Percentiles rank a stretch among this genome's conserved stretches.
phyloP scores from a whole-genome alignment of 2,329 filamentous ascomycete genomes.

The Rhexocercosporidium sp. region DNA sequence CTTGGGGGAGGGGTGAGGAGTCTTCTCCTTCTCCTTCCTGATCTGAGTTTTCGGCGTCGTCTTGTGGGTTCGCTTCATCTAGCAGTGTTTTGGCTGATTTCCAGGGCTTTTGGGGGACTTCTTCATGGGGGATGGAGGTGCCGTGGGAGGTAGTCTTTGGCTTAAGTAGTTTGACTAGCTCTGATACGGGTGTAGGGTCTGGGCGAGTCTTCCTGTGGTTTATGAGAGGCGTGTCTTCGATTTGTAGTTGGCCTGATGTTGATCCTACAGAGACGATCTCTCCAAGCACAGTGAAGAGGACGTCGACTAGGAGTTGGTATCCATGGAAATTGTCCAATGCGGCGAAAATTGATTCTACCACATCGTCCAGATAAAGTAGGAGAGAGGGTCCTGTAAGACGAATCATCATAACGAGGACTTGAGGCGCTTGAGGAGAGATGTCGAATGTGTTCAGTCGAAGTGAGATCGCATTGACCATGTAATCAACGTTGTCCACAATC shows the following conservation, averaged over 20 bases:
- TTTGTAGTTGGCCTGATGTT: constrained; percentile 57
- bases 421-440: constrained; percentile 87
- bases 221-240: constrained; percentile 33
- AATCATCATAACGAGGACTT: constrained; percentile 94
- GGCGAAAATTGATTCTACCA: constrained; percentile 88
- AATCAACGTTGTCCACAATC: constrained; percentile 91
- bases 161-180: constrained; percentile 64
- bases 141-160: constrained; percentile 43
- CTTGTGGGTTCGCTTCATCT: constrained; percentile 25
- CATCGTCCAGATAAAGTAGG: constrained; percentile 88
- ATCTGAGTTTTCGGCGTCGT: background rate
- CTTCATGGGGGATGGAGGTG: constrained; percentile 30
- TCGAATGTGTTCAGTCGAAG: constrained; percentile 90
- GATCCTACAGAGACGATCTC: constrained; percentile 85
- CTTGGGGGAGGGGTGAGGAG: constrained; percentile 44
- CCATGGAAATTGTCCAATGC: constrained; percentile 96
- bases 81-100: constrained; percentile 45
- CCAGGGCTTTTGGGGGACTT: constrained; percentile 43
- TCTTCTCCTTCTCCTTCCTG: constrained; percentile 22
- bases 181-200: constrained; percentile 46
- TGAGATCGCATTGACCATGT: constrained; percentile 92
- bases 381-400: constrained; percentile 80
- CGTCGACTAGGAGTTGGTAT: constrained; percentile 84
- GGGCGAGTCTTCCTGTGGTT: constrained; percentile 52
- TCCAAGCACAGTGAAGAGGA: constrained; percentile 80